Evolutionary conservation across 2,329 filamentous ascomycete genomes (phyloP), one percentile per base, ranked within the genome.

Genomic region (Coleophoma eucalyptorum): DNA sequence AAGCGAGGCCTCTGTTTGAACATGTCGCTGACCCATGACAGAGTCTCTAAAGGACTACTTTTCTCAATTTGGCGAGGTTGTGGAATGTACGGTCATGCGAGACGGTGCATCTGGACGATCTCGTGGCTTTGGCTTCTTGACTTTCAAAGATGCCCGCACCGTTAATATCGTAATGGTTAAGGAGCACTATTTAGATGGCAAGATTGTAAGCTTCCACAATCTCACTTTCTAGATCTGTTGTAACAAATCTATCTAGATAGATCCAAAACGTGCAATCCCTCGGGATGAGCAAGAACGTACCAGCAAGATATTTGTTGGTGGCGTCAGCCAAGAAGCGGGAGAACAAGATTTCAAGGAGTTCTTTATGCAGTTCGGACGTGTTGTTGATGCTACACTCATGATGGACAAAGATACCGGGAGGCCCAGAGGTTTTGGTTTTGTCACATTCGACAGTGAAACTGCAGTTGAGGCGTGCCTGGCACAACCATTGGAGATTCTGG

Each of bases 81-180:
- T 93, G 31, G 94, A 99, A 74, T 97, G 94, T 69, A 99, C 94
- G 15, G 94, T 99, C n/a, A 99, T 99, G 94, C 84, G 94, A 58
- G 94, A 99, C 71, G 92, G 91, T 55, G 88, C 89, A 46, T 96
- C 91, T 10, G 94, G 94, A 41, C 86, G 94, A 56, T 97, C 94
- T 31, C 84, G 94, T 71, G 94, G 94, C 20, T 99, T 99, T 63
- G 94, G 94, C 31, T 99, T 99, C 72, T 78, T 99, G 55, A 99
- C 94, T 0, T 99, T 99, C 78, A 95, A 90, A 67, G 94, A 99
- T 65, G 88, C 94, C 44, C 96, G 96, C 74, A 96, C 90, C 4
- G 94, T 99, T 59, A 99, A 99, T 68, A 96, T 91, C 59, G 94
- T 99, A 57, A 99, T 99, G 94, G 94, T 99, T 56, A 99, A 99